Base-by-base conservation (phyloP, 139 green algal species). In the Marvania coccoides region DNA sequence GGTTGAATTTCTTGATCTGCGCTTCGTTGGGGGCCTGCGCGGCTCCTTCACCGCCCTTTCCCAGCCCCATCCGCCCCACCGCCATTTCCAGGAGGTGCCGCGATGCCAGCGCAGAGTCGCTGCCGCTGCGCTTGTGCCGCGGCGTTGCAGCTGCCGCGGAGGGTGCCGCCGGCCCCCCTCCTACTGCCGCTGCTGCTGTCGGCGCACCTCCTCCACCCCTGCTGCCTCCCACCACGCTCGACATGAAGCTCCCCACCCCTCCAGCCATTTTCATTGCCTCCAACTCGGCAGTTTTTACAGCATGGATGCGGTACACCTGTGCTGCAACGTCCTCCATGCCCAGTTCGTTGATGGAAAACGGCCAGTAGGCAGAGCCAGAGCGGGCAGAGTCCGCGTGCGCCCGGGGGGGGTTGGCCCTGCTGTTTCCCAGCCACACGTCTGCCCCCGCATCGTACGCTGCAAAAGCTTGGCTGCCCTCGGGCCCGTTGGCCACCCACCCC, bases 381-480 rank as follows among this genome's bases (percentile, higher is more conserved):
- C 24, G 19, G 34, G 33, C 28, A 15, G 28, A 5, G 28, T 74
- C 57, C 46, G 60, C 40, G 35, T 96, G 90, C 30, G 74, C 68
- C 2, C 82, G 63, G 0, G 91, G 85, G 2, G 87, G 79, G 63
- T 92, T 94, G 73, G 72, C 73, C 31, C 92, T 77, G 13, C 76
- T 84, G 76, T 90, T 95, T 42, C 83, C 91, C 61, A 97, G 79
- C 81, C 84, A 97, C 31, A 97, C 89, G 56, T 97, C 91, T 63
- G 84, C 85, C 34, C 91, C 91, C 12, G 76, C 63, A 42, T 96
- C 88, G 71, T 83, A 96, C 7, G 91, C 90, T 2, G 83, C 84
- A 82, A 97, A 96, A 1, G 90, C 90, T 58, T 91, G 81, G 24
- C 80, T 89, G 40, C 87, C 83, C 28, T 86, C 87, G 15, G 90